Evolutionary conservation across 768 basidiomycete species (phyloP).

Genomic region (Rhizopogon vinicolor): DNA sequence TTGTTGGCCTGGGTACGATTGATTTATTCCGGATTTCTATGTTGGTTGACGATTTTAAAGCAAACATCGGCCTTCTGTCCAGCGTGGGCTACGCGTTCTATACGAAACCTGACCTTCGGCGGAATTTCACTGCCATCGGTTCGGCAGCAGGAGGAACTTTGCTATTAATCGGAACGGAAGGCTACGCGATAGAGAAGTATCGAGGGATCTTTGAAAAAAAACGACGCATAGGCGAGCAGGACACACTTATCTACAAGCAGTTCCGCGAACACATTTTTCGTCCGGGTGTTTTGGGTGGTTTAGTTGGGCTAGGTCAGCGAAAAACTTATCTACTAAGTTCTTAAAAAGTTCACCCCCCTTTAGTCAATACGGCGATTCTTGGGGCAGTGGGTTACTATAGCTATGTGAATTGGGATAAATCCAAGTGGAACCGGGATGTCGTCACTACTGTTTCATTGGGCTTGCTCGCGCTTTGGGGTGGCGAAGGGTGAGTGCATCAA

Average conservation of each 20-base stretch:
- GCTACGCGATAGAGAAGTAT: constrained; percentile 57
- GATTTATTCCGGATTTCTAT: neutral
- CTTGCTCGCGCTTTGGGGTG: constrained; percentile 54
- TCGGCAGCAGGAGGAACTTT: constrained; percentile 51
- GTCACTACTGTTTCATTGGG: constrained; percentile 57
- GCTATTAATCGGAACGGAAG: constrained; percentile 57
- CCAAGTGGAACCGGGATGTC: constrained; percentile 58
- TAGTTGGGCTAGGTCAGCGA: constrained; percentile 54
- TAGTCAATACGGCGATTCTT: constrained; percentile 52
- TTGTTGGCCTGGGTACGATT: constrained; percentile 60
- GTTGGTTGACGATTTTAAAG: constrained; percentile 28
- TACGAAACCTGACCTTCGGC: constrained; percentile 52
- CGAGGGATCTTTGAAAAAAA: constrained; percentile 54
- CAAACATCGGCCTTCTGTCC: constrained; percentile 67
- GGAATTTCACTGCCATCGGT: constrained; percentile 49
- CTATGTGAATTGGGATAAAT: constrained; percentile 62
- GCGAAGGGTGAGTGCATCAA: constrained; percentile 54
- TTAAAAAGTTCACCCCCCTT: neutral
- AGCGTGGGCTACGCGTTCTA: constrained; percentile 63
- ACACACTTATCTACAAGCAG: constrained; percentile 48
- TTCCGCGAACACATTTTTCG: constrained; percentile 53
- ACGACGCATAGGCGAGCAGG: constrained; percentile 52
- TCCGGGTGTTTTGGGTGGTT: constrained; percentile 62
- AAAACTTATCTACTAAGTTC: neutral
- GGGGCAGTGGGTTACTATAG: constrained; percentile 59